These are phyloP conservation scores for Puccinia triticina DNA, from an alignment of 1,284 basidiomycete species.

Conservation along the genomic window DNA sequence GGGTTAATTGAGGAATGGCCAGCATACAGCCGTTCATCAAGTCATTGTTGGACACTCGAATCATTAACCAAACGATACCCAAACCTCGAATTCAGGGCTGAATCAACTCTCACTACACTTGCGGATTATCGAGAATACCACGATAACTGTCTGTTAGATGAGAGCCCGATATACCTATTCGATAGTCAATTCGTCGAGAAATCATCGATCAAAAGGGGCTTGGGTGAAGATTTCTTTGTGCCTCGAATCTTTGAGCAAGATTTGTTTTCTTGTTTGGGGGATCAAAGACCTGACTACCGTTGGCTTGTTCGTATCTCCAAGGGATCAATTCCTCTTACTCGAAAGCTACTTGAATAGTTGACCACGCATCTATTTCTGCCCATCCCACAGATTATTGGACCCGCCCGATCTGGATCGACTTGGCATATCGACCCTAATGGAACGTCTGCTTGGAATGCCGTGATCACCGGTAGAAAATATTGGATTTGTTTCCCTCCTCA, in stretches of 20 bases:
- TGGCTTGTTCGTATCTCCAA: constrained; percentile 56
- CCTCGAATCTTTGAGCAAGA: constrained; percentile 58
- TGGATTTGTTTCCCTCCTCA: constrained; percentile 63
- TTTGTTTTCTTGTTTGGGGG: constrained; percentile 57
- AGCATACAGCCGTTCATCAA: constrained; percentile 45
- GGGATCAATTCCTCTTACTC: background rate
- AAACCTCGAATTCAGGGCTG: constrained; percentile 55
- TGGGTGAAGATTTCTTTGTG: constrained; percentile 56
- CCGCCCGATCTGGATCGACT: constrained; percentile 58
- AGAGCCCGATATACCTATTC: constrained; percentile 59
- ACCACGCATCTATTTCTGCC: background rate
- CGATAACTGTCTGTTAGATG: constrained; percentile 56
- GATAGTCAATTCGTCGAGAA: constrained; percentile 59
- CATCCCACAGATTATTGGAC: constrained; percentile 57
- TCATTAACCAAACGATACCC: constrained; percentile 55
- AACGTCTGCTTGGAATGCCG: constrained; percentile 63
- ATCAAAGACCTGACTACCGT: constrained; percentile 58
- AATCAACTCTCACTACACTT: constrained; percentile 57
- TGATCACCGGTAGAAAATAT: constrained; percentile 60
- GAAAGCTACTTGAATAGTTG: background rate
- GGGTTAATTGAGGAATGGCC: constrained; percentile 55
- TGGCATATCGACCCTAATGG: constrained; percentile 61
- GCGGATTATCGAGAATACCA: constrained; percentile 56
- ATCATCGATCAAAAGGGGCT: constrained; percentile 52
- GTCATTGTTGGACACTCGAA: constrained; percentile 55